Base-by-base conservation (phyloP, 202 grass and related monocot species). In the Cymbopogon flexuosus region DNA sequence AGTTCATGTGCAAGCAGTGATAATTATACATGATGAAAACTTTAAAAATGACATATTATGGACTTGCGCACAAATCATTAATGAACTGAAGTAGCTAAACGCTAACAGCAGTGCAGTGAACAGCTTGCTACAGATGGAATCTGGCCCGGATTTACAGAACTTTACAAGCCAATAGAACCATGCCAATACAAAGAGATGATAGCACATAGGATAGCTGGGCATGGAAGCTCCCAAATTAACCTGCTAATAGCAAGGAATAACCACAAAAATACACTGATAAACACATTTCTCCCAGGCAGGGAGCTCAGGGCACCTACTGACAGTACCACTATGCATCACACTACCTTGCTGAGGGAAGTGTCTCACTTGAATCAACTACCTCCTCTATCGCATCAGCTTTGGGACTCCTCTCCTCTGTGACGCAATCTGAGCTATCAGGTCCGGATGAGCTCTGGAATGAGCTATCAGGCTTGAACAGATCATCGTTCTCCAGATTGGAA, bases 381-480 rank as follows among this genome's bases (percentile, higher is more conserved):
- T 84, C 85, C 23, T 90, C 81, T 61, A 71, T 78, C 1, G 6
- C 74, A 65, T 81, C 79, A 37, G 30, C 51, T 42, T 84, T 88
- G 35, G 83, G 79, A 65, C 62, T 82, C 68, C 82, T 81, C 39
- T 93, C 88, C 81, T 86, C 86, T 0, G 80, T 75, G 7, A 89
- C 85, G 49, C 46, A 58, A 1, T 87, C 84, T 8, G 92, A 85
- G 52, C 45, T 85, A 64, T 76, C 36, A 22, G 74, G 51, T 36
- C 56, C 69, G 1, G 83, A 71, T 41, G 74, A 72, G 13, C 80
- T 69, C 64, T 82, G 83, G 63, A 18, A 54, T 23, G 80, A 70
- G 16, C 16, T 63, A 62, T 87, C 81, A 35, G 66, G 24, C 24
- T 14, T 87, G 89, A 99, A 99, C 83, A 99, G 74, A 13, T 95